phyloP scores from a whole-genome alignment of 441 rosid species.

The Croton laevigatus region DNA sequence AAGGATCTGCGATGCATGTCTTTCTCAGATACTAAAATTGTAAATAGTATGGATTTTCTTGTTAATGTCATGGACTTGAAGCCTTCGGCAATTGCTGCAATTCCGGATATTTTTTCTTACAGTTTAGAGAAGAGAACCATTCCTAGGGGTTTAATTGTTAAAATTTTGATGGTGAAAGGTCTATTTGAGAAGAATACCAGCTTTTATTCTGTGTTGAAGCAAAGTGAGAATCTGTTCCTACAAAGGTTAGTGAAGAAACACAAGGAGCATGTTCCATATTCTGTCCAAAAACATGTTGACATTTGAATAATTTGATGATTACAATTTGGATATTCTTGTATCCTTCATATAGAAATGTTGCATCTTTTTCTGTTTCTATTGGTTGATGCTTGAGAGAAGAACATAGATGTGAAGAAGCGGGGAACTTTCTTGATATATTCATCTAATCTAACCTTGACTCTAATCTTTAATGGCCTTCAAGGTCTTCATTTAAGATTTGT shows the following conservation, averaged over 20 bases:
- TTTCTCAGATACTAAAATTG: conserved; percentile 19
- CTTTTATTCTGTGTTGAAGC: not conserved
- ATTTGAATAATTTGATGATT: too few relatives aligned
- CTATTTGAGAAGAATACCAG: not conserved
- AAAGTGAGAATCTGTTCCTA: too few relatives aligned
- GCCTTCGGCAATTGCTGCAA: not conserved
- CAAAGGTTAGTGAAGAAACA: not conserved
- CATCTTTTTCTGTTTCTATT: too few relatives aligned
- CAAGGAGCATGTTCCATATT: not conserved
- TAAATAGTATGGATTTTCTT: conserved; percentile 18
- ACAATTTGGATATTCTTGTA: too few relatives aligned
- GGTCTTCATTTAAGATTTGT: too few relatives aligned
- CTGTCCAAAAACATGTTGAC: too few relatives aligned
- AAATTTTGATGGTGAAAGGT: conserved; percentile 7
- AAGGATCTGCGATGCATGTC: conserved; percentile 10
- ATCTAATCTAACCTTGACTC: too few relatives aligned
- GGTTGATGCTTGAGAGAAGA: too few relatives aligned
- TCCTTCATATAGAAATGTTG: too few relatives aligned
- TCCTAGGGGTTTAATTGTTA: conserved; percentile 14
- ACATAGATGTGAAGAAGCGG: too few relatives aligned
- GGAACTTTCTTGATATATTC: too few relatives aligned
- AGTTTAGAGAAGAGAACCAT: conserved; percentile 19
- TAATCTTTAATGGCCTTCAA: too few relatives aligned
- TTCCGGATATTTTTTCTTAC: not conserved
- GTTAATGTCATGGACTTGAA: conserved; percentile 20